Percentiles rank a stretch among this genome's conserved stretches.
phyloP scores from a whole-genome alignment of 2,329 filamentous ascomycete genomes.

The Stachybotrys elegans region DNA sequence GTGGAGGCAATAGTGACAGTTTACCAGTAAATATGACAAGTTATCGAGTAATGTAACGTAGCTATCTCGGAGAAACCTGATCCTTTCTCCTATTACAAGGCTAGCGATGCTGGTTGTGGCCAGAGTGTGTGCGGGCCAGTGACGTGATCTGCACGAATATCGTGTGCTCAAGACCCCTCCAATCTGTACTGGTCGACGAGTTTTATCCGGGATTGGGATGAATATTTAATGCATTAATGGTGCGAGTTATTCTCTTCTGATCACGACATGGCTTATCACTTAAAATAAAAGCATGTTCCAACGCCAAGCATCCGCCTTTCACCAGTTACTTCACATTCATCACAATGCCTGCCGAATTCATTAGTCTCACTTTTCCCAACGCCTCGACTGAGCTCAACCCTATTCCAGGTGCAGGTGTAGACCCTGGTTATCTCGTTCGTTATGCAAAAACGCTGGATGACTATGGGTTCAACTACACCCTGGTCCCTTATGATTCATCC shows the following conservation, averaged over 20 bases:
- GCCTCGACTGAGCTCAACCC: conserved; percentile 50
- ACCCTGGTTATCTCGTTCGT: conserved; percentile 49
- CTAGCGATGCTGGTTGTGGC: not conserved
- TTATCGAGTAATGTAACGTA: not conserved
- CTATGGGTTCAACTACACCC: conserved; percentile 57
- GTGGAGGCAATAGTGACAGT: not conserved
- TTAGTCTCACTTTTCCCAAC: conserved; percentile 53
- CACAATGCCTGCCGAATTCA: conserved; percentile 46
- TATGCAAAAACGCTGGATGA: conserved; percentile 55
- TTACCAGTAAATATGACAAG: no score
- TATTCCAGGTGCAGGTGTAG: conserved; percentile 44
- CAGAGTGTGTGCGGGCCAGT: not conserved
- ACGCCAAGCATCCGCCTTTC: no score
- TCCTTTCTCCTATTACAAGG: not conserved
- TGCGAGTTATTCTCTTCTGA: no score
- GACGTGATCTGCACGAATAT: not conserved
- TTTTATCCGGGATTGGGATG: no score
- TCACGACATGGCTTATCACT: no score
- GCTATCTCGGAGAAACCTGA: not conserved
- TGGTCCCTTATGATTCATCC: conserved; percentile 53
- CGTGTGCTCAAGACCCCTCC: not conserved
- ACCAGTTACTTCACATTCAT: not conserved
- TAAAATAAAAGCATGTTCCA: no score
- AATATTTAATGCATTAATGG: no score
- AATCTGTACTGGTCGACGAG: no score